phyloP scores from a whole-genome alignment of 2,329 filamentous ascomycete genomes.

The Macrophomina phaseolina region DNA sequence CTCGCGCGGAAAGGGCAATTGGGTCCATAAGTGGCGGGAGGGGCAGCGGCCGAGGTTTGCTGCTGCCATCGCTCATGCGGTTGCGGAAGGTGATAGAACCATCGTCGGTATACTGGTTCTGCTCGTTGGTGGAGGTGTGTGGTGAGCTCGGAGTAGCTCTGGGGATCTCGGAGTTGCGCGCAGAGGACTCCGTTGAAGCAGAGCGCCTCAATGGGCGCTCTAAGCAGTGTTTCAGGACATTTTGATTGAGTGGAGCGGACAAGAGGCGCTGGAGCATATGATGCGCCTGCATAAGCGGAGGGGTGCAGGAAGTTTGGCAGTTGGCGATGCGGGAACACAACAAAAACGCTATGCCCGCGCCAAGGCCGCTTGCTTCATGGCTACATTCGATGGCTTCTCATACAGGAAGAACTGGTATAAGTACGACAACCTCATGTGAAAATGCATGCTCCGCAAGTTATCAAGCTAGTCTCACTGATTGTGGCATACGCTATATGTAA shows the following conservation, averaged over 20 bases:
- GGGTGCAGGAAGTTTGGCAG: background rate
- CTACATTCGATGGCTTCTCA: background rate
- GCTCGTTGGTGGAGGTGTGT: conserved; percentile 7
- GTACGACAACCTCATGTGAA: no score
- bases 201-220: background rate
- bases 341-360: background rate
- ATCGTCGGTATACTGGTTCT: conserved; percentile 19
- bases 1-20: conserved; percentile 42
- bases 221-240: background rate
- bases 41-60: conserved; percentile 48
- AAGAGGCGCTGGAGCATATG: background rate
- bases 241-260: background rate
- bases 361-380: conserved; percentile 11
- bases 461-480: no score
- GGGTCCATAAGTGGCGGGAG: conserved; percentile 57
- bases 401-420: no score
- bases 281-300: conserved; percentile 16
- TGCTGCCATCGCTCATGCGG: conserved; percentile 41
- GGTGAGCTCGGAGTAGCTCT: conserved; percentile 1
- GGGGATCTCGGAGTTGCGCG: conserved; percentile 12
- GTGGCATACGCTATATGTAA: no score
- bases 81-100: conserved; percentile 39
- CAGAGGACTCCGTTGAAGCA: background rate
- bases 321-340: background rate
- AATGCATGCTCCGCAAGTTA: no score